These are phyloP conservation scores for Catunica adiposa DNA, from an alignment of 2,329 filamentous ascomycete species.

Conservation along the genomic window DNA sequence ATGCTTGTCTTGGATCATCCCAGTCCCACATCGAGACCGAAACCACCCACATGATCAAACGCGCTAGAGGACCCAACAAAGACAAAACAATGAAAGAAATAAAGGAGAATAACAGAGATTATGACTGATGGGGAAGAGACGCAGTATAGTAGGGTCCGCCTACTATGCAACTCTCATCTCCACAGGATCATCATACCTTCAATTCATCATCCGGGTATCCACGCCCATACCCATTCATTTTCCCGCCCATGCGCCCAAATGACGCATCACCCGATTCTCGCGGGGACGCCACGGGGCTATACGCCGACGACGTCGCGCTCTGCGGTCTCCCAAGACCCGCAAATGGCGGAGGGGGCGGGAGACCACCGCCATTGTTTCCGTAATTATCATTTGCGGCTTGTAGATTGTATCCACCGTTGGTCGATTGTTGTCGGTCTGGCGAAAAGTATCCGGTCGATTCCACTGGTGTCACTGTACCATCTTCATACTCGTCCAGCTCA, in stretches of 20 bases:
- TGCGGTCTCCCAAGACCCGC: conserved; percentile 40
- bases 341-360: conserved; percentile 38
- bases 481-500: conserved; percentile 65
- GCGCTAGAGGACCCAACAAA: neutral
- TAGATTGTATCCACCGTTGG: conserved; percentile 9
- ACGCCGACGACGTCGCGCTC: conserved; percentile 55
- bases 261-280: conserved; percentile 33
- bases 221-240: conserved; percentile 10
- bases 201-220: conserved; percentile 13
- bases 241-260: conserved; percentile 9
- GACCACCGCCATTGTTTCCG: conserved; percentile 11
- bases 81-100: no score
- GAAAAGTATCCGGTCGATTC: conserved; percentile 56
- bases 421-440: conserved; percentile 26
- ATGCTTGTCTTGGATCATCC: conserved; percentile 4
- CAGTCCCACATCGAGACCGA: neutral
- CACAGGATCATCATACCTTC: conserved; percentile 12
- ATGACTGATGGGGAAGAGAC: no score
- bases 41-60: neutral
- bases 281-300: conserved; percentile 57
- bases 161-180: neutral
- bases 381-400: conserved; percentile 5
- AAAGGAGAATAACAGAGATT: no score
- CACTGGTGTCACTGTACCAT: conserved; percentile 46
- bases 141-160: neutral